phyloP scores from a whole-genome alignment of 1,284 basidiomycete species.

The Porodaedalea pini region DNA sequence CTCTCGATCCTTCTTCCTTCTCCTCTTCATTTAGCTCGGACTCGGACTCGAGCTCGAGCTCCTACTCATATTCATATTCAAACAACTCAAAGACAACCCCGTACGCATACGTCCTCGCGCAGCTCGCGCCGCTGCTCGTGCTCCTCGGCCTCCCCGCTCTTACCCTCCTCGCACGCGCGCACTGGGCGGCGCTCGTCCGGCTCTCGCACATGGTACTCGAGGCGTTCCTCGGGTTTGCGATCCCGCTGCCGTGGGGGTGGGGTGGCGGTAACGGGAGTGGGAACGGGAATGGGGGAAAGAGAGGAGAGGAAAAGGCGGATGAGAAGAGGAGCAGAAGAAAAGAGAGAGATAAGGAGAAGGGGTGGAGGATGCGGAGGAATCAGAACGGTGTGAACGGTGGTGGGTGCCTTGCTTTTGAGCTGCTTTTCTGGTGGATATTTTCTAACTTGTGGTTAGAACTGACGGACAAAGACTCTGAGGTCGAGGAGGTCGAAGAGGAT shows the following conservation, averaged over 20 bases:
- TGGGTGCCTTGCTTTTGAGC: slow-evolving; percentile 25
- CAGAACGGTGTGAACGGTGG: slow-evolving; percentile 32
- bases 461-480: background rate
- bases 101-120: background rate
- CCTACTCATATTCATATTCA: background rate
- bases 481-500: slow-evolving; percentile 22
- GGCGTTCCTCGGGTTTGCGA: slow-evolving; percentile 2
- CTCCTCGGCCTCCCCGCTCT: slow-evolving; percentile 15
- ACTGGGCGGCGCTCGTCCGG: background rate
- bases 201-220: slow-evolving; percentile 13
- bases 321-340: slow-evolving; percentile 37
- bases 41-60: no score
- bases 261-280: background rate
- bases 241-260: slow-evolving; percentile 13
- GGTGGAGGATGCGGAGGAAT: slow-evolving; percentile 14
- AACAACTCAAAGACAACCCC: background rate
- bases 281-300: background rate
- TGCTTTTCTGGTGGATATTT: background rate
- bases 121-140: slow-evolving; percentile 17
- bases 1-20: background rate
- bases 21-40: no score
- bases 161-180: slow-evolving; percentile 13
- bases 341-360: slow-evolving; percentile 33
- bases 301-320: background rate
- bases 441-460: background rate